These are phyloP conservation scores for Trichosporon ovoides DNA, from an alignment of 1,284 basidiomycete species.

Conservation along the genomic window DNA sequence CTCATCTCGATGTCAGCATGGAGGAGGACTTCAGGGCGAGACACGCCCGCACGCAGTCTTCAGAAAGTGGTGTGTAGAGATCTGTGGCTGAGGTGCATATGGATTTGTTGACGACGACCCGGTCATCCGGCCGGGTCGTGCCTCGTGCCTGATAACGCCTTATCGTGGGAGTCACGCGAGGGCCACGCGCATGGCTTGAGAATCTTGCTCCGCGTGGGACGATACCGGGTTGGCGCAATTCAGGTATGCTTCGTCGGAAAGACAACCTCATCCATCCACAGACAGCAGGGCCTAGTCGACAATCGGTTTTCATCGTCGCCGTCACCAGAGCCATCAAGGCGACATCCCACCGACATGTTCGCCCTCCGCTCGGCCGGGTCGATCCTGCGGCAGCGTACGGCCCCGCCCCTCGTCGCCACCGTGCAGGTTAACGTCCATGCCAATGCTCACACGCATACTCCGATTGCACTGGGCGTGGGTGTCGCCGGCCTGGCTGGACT, in stretches of 20 bases:
- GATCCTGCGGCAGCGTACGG: constrained; percentile 1
- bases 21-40: neutral
- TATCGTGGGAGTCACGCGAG: neutral
- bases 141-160: neutral
- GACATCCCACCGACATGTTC: neutral
- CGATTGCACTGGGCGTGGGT: neutral
- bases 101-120: too few relatives aligned
- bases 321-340: neutral
- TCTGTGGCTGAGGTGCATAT: too few relatives aligned
- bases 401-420: constrained; percentile 1
- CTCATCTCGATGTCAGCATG: neutral
- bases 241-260: neutral
- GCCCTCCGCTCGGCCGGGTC: constrained; percentile 3
- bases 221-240: neutral
- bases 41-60: too few relatives aligned
- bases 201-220: neutral
- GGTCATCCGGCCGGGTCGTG: too few relatives aligned
- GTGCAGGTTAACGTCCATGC: constrained; percentile 1
- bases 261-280: neutral
- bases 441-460: neutral
- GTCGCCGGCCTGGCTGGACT: constrained; percentile 1
- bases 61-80: too few relatives aligned
- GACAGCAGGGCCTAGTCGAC: neutral
- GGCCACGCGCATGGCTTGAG: neutral
- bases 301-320: neutral